These are phyloP conservation scores for Dictyostelium citrinum DNA, from an alignment of 78 protist genomes.

Conservation along the genomic window DNA sequence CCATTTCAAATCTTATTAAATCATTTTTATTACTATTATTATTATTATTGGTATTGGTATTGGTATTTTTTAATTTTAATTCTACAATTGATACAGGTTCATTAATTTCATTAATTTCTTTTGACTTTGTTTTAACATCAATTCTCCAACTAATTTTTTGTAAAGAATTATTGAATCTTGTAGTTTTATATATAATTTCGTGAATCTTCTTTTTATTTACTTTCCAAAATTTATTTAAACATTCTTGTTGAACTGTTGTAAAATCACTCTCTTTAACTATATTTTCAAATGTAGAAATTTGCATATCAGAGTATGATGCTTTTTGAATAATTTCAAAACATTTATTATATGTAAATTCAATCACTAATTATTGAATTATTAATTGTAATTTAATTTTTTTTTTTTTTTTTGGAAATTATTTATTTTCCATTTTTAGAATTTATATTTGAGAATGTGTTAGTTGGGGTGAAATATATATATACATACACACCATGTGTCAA, in stretches of 20 bases:
- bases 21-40: background rate
- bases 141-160: constrained; percentile 68
- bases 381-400: background rate
- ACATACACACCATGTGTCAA: too few relatives aligned
- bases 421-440: background rate
- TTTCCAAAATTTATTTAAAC: constrained; percentile 70
- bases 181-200: constrained; percentile 35
- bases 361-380: background rate
- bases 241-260: constrained; percentile 37
- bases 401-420: background rate
- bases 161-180: constrained; percentile 55
- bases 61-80: constrained; percentile 4
- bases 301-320: constrained; percentile 15
- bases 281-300: constrained; percentile 44
- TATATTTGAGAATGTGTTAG: background rate
- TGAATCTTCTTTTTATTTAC: constrained; percentile 67
- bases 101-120: constrained; percentile 51
- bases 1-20: constrained; percentile 73
- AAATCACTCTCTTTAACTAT: constrained; percentile 35
- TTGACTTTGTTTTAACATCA: constrained; percentile 70
- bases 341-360: constrained; percentile 31
- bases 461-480: too few relatives aligned
- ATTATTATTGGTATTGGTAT: background rate
- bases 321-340: constrained; percentile 25
- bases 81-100: constrained; percentile 69